phyloP scores from a whole-genome alignment of 2,329 filamentous ascomycete species.

The Leptographium flavum region DNA sequence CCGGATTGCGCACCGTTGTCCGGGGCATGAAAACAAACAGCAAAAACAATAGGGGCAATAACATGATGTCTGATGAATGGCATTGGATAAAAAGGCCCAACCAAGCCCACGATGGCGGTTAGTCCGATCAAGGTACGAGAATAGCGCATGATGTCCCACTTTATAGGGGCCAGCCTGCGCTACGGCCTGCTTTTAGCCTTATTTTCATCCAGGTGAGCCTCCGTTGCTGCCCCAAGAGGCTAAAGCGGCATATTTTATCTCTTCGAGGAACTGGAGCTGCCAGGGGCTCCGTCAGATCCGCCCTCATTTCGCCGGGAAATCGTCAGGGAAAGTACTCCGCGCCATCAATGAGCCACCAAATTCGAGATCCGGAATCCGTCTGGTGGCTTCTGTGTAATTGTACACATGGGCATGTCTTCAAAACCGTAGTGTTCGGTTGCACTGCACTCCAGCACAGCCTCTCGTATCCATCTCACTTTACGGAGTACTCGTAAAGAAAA shows the following conservation, averaged over 20 bases:
- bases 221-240: background rate
- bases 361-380: too few species aligned
- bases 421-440: too few species aligned
- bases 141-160: background rate
- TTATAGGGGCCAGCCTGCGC: background rate
- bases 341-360: too few species aligned
- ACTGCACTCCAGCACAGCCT: too few species aligned
- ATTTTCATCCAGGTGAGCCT: background rate
- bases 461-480: too few species aligned
- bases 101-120: background rate
- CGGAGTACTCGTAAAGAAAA: too few species aligned
- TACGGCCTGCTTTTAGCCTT: background rate
- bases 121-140: background rate
- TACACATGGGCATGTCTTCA: too few species aligned
- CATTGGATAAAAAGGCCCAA: background rate
- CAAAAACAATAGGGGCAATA: background rate
- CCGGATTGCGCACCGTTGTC: background rate
- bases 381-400: too few species aligned
- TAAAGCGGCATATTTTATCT: background rate
- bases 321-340: background rate
- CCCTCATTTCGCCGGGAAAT: background rate
- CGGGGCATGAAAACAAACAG: background rate
- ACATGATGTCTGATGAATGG: background rate
- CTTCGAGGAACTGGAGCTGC: background rate
- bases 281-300: background rate